A percentile compares a stretch with the other conserved stretches of the same genome.
These are phyloP conservation scores for Leishmania martiniquensis DNA, from an alignment of 208 protist genomes.

Conservation along the genomic window DNA sequence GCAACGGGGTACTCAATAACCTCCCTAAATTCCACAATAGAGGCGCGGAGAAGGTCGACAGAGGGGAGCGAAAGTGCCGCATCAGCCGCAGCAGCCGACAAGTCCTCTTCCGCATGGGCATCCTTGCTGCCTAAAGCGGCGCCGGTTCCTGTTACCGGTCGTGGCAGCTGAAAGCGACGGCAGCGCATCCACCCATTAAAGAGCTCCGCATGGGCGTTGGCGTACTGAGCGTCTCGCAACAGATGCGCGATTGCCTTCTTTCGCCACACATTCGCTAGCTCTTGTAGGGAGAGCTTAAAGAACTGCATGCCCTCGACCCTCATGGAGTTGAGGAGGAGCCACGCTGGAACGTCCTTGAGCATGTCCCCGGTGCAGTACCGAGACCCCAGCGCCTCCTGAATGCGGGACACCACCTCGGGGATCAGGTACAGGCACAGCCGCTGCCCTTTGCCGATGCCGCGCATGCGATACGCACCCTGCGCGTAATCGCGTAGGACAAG, in stretches of 20 bases:
- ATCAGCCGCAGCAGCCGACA: background rate
- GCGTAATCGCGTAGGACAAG: slow-evolving; percentile 96
- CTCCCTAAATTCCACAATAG: slow-evolving; percentile 83
- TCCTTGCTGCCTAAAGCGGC: background rate
- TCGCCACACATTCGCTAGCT: slow-evolving; percentile 90
- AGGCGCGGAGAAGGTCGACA: slow-evolving; percentile 38
- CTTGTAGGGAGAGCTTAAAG: slow-evolving; percentile 91
- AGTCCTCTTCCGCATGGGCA: slow-evolving; percentile 11
- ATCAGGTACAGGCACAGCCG: slow-evolving; percentile 93
- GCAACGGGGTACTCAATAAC: slow-evolving; percentile 63
- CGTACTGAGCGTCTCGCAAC: slow-evolving; percentile 56
- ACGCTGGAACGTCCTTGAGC: slow-evolving; percentile 84
- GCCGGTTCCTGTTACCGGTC: background rate
- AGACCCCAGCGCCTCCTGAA: slow-evolving; percentile 60
- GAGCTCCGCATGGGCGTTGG: slow-evolving; percentile 44
- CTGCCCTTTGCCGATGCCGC: slow-evolving; percentile 94
- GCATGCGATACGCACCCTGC: slow-evolving; percentile 93
- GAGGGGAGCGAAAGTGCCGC: slow-evolving; percentile 24
- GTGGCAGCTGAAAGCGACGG: slow-evolving; percentile 49
- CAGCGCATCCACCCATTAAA: slow-evolving; percentile 53
- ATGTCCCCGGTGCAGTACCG: slow-evolving; percentile 50
- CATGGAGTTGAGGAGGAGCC: slow-evolving; percentile 93
- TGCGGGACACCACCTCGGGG: slow-evolving; percentile 86
- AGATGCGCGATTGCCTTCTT: slow-evolving; percentile 84
- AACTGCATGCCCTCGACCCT: slow-evolving; percentile 83